phyloP scores from a whole-genome alignment of 1,284 basidiomycete species.

The Apiotrichum montevideense region DNA sequence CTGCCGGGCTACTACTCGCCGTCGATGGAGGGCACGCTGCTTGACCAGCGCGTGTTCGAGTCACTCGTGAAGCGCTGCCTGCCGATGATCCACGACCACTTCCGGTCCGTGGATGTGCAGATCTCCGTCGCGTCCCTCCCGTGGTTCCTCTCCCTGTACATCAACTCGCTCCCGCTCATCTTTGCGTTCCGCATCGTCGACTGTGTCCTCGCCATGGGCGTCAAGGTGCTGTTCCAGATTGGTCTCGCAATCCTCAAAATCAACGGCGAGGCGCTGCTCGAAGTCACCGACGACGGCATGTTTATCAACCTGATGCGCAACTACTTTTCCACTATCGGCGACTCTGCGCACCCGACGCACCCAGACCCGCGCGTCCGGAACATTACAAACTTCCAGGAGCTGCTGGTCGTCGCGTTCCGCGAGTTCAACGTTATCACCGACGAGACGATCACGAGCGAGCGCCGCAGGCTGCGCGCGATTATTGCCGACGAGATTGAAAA shows the following conservation, averaged over 20 bases:
- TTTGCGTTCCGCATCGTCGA: constrained; percentile 98
- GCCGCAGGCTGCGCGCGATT: constrained; percentile 78
- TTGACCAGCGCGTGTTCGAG: constrained; percentile 98
- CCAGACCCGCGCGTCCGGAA: constrained; percentile 85
- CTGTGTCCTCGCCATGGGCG: constrained; percentile 99
- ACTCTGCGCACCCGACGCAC: constrained; percentile 89
- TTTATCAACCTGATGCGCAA: constrained; percentile 93
- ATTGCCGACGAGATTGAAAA: constrained; percentile 90
- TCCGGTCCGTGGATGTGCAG: constrained; percentile 86
- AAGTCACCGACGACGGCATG: constrained; percentile 93
- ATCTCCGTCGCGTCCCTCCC: constrained; percentile 94
- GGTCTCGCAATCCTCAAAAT: constrained; percentile 86
- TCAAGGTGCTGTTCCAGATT: constrained; percentile 91
- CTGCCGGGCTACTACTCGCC: constrained; percentile 98
- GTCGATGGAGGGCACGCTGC: constrained; percentile 96
- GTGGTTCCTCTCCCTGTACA: constrained; percentile 94
- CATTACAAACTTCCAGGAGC: constrained; percentile 96
- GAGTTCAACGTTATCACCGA: constrained; percentile 97
- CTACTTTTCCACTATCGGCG: constrained; percentile 89
- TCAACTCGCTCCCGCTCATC: constrained; percentile 99
- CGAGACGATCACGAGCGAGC: constrained; percentile 84
- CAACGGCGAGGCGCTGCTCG: constrained; percentile 89
- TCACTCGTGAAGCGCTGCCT: constrained; percentile 85
- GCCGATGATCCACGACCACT: constrained; percentile 91
- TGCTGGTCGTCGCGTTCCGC: constrained; percentile 90